Percentiles rank a stretch among this genome's conserved stretches.
phyloP scores from a whole-genome alignment of 2,329 filamentous ascomycete genomes.

The Sordariomycetes sp. region DNA sequence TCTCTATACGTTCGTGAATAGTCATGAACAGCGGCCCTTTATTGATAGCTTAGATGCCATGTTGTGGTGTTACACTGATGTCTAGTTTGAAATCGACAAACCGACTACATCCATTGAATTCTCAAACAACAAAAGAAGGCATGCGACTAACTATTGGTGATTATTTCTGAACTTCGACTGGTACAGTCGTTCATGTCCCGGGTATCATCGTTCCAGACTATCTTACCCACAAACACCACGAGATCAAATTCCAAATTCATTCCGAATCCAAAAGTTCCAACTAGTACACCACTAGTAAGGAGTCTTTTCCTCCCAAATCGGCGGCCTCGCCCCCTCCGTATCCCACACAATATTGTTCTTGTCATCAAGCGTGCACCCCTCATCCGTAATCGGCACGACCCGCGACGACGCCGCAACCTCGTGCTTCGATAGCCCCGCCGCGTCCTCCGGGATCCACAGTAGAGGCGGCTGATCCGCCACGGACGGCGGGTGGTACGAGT shows the following conservation, averaged over 20 bases:
- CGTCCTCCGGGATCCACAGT: conserved; percentile 77
- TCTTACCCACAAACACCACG: neutral
- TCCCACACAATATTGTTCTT: conserved; percentile 37
- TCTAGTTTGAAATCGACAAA: too few relatives aligned
- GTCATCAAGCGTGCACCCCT: conserved; percentile 56
- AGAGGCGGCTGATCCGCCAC: conserved; percentile 49
- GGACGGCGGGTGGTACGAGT: conserved; percentile 65
- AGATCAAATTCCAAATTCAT: neutral
- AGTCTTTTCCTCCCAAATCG: conserved; percentile 29
- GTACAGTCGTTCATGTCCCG: neutral
- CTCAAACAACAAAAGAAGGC: too few relatives aligned
- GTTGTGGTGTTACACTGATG: too few relatives aligned
- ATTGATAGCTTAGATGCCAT: too few relatives aligned
- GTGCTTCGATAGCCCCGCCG: conserved; percentile 60
- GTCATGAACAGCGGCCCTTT: too few relatives aligned
- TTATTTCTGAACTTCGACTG: neutral
- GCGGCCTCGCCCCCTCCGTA: conserved; percentile 24
- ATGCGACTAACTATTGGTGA: too few relatives aligned
- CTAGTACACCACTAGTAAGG: conserved; percentile 21
- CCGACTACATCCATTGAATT: too few relatives aligned
- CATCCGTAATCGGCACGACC: conserved; percentile 69
- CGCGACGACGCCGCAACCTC: conserved; percentile 61
- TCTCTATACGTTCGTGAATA: too few relatives aligned
- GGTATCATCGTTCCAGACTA: neutral
- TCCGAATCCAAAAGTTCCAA: too few relatives aligned